A percentile compares a stretch with the other conserved stretches of the same genome.
Conservation (phyloP, 805 yeast genomes). For the Komagataella kurtzmanii region DNA sequence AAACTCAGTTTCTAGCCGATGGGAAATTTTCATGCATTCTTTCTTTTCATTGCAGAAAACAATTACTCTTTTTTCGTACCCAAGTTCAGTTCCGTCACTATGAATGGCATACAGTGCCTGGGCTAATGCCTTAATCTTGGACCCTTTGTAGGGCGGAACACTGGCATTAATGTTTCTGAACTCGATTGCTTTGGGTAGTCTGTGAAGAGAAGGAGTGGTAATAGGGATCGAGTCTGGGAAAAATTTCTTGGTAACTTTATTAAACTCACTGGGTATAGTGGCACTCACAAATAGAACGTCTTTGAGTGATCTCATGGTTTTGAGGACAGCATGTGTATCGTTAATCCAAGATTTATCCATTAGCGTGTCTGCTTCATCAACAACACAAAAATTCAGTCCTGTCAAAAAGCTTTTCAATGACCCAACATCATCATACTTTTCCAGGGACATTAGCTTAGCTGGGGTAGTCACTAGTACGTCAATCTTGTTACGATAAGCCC, state of each 20-base stretch:
- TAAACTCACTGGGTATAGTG: constrained; percentile 73
- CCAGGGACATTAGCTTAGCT: constrained; percentile 35
- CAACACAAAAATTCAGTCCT: constrained; percentile 45
- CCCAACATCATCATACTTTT: constrained; percentile 16
- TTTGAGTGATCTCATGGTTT: constrained; percentile 31
- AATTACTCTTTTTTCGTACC: constrained; percentile 63
- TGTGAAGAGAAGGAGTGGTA: constrained; percentile 73
- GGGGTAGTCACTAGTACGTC: constrained; percentile 87
- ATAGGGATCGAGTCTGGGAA: constrained; percentile 59
- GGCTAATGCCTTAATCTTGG: constrained; percentile 72
- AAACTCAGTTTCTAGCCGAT: constrained; percentile 31
- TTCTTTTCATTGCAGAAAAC: constrained; percentile 74
- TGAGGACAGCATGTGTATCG: constrained; percentile 46
- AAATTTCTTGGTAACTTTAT: constrained; percentile 38
- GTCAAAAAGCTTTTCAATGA: constrained; percentile 23
- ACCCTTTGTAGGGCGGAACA: constrained; percentile 69
- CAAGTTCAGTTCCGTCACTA: constrained; percentile 71
- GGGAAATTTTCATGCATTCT: constrained; percentile 45
- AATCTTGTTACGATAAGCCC: constrained; percentile 34
- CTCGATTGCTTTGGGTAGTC: constrained; percentile 64
- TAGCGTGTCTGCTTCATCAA: constrained; percentile 91
- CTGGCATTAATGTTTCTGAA: constrained; percentile 68
- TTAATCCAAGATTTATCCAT: constrained; percentile 70
- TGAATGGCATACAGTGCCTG: constrained; percentile 81
- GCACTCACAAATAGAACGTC: constrained; percentile 78